A percentile compares a stretch with the other conserved stretches of the same genome.
These are phyloP conservation scores for Paecilomyces sp. DNA, from an alignment of 2,329 filamentous ascomycete species.

Conservation along the genomic window DNA sequence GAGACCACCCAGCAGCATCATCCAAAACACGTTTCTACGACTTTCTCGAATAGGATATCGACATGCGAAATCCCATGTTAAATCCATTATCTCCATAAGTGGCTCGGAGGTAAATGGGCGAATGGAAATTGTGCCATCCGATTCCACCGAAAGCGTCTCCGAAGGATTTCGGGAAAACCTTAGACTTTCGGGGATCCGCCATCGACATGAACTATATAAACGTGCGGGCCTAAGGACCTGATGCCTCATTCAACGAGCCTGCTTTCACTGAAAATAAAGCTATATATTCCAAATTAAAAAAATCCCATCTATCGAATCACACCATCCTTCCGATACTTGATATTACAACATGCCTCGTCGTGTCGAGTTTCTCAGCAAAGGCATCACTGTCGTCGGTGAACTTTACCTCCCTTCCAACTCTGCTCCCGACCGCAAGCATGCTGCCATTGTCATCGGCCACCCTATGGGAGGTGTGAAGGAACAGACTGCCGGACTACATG, in stretches of 20 bases:
- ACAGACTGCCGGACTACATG: constrained; percentile 27
- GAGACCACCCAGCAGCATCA: not conserved
- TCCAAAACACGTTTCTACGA: not conserved
- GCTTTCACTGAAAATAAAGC: not conserved
- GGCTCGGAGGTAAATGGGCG: not conserved
- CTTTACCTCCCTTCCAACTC: constrained; percentile 1
- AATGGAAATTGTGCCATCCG: not conserved
- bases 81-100: not conserved
- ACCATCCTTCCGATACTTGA: not conserved
- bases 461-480: constrained; percentile 29
- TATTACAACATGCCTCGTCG: constrained; percentile 1
- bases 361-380: constrained; percentile 3
- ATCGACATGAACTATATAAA: not conserved
- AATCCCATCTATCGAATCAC: not conserved
- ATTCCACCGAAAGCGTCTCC: not conserved
- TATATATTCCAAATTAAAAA: not conserved
- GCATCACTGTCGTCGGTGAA: constrained; percentile 1
- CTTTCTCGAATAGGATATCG: not conserved
- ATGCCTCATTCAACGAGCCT: not conserved
- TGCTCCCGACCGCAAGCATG: constrained; percentile 1
- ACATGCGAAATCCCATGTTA: not conserved
- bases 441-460: constrained; percentile 23
- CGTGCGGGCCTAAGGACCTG: not conserved
- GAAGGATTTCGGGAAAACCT: not conserved
- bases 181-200: not conserved